Conservation (phyloP, 768 basidiomycete species). For the Solioccasus polychromus region DNA sequence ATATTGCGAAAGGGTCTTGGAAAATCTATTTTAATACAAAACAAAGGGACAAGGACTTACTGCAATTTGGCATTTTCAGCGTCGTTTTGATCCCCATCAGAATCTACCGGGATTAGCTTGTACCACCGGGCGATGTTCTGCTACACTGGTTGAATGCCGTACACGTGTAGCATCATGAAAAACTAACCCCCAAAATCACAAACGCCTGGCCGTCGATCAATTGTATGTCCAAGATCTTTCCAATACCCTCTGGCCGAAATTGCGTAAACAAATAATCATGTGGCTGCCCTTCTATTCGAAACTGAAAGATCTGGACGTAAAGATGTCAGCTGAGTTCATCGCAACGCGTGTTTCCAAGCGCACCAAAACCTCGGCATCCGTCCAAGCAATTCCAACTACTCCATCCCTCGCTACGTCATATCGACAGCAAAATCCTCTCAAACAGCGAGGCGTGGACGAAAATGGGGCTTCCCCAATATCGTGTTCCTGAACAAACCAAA, state of each 20-base stretch:
- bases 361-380: constrained; percentile 34
- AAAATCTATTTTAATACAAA: constrained; percentile 4
- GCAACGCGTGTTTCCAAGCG: background rate
- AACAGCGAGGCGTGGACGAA: constrained; percentile 9
- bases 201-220: constrained; percentile 23
- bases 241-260: constrained; percentile 19
- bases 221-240: constrained; percentile 19
- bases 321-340: background rate
- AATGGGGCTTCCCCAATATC: constrained; percentile 15
- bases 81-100: constrained; percentile 5
- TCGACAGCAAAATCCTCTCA: constrained; percentile 18
- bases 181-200: constrained; percentile 26
- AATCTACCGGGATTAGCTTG: constrained; percentile 12
- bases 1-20: constrained; percentile 4
- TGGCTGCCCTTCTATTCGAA: constrained; percentile 4
- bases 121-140: constrained; percentile 22
- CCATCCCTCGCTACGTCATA: constrained; percentile 24
- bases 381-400: constrained; percentile 47
- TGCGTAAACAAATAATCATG: constrained; percentile 4
- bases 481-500: constrained; percentile 24
- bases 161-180: background rate
- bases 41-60: constrained; percentile 11
- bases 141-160: constrained; percentile 2
- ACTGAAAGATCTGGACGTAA: constrained; percentile 19
- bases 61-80: constrained; percentile 13